phyloP scores from a whole-genome alignment of 768 basidiomycete species.

The Phylloporus arenicola region DNA sequence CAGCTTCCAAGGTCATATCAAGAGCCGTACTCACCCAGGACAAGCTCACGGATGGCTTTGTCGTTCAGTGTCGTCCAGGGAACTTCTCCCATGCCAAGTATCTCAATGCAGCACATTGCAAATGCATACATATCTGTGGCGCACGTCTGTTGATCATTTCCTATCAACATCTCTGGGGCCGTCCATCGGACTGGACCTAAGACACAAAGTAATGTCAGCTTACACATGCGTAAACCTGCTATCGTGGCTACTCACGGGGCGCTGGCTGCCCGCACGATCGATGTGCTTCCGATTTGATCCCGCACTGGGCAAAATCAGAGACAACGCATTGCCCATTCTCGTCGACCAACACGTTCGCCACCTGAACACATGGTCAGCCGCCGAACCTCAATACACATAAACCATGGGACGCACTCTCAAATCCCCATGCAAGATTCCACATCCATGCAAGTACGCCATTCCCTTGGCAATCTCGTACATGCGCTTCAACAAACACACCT shows the following conservation, averaged over 20 bases:
- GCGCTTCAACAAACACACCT: constrained; percentile 38
- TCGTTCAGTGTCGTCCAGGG: constrained; percentile 55
- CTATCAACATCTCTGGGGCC: constrained; percentile 60
- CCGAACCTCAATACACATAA: neutral
- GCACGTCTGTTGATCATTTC: constrained; percentile 41
- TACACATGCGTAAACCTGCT: neutral
- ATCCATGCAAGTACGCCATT: constrained; percentile 73
- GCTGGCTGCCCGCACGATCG: constrained; percentile 49
- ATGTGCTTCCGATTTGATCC: constrained; percentile 69
- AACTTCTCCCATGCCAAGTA: constrained; percentile 55
- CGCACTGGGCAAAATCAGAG: constrained; percentile 79
- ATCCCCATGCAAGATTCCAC: constrained; percentile 73
- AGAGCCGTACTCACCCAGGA: constrained; percentile 38
- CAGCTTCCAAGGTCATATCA: constrained; percentile 11
- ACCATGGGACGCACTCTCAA: constrained; percentile 51
- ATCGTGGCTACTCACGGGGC: constrained; percentile 32
- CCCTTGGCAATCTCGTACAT: constrained; percentile 74
- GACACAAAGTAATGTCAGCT: constrained; percentile 15
- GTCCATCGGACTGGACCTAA: constrained; percentile 69
- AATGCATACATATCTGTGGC: constrained; percentile 67
- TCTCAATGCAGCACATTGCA: constrained; percentile 60
- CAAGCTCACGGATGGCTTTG: constrained; percentile 44
- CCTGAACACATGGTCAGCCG: constrained; percentile 33
- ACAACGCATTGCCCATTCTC: constrained; percentile 64
- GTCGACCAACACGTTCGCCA: constrained; percentile 71